Evolutionary conservation across 768 basidiomycete species (phyloP), one percentile per base, ranked within the genome.

Genomic region (Leccinum subgranulosum): DNA sequence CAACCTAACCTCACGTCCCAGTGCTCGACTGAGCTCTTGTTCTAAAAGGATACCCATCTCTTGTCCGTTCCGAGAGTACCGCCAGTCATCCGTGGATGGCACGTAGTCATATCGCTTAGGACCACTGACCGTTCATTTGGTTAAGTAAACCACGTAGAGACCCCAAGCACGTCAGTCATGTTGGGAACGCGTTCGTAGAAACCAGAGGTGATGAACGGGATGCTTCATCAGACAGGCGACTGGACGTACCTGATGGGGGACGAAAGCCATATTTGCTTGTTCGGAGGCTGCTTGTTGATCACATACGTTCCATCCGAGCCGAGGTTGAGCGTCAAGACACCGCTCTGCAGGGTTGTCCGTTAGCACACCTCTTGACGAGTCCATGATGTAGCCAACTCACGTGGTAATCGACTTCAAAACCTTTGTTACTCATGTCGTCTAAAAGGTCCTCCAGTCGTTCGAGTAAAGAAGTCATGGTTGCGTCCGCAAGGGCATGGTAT

Each of bases 261-360:
- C 4, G 92, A 94, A 19, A 97, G 78, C 94, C 94, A 97, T 64
- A 97, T 96, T 69, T 97, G 94, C 75, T 93, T 93, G 70, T 97
- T 97, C 6, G 94, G 94, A 11, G 94, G 94, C 69, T 97, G 94
- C 77, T 96, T 97, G 75, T 97, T 97, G 74, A 97, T 87, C 28
- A 96, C 94, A 74, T 96, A 97, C 11, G 90, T 96, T 14, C 92
- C 93, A 55, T 85, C 76, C 41, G 79, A 75, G 29, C 87, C 93
- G 15, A 95, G 78, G 50, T 77, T 79, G 46, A 96, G 81, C 1
- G 94, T 97, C 33, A 97, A 71, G 29, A 97, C 94, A n/a, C 94
- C 94, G 65, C 88, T 86, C 94, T 96, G 70, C 31, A 27, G 58
- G 25, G 45, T 58, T 58, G 27, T 36, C 17, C 55, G 14, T 71